Conservation (phyloP, 148 eudicot species). For the Arbutus unedo region DNA sequence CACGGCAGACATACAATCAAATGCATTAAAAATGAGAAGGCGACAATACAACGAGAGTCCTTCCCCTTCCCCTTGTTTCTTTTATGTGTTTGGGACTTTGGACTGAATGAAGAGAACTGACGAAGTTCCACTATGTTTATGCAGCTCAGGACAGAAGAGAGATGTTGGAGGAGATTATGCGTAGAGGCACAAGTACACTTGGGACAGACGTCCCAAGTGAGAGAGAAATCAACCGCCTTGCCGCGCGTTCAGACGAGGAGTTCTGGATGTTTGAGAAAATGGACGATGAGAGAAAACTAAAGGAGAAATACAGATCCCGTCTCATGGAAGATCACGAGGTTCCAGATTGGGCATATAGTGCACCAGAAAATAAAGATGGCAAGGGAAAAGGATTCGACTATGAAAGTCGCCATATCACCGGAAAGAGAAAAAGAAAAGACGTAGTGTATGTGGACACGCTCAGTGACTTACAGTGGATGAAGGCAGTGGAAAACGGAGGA, state of each 20-base stretch:
- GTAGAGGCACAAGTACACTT: constrained; percentile 87
- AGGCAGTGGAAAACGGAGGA: constrained; percentile 78
- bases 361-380: constrained; percentile 44
- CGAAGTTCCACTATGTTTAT: constrained; percentile 21
- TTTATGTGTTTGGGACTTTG: not conserved
- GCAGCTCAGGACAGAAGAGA: constrained; percentile 97
- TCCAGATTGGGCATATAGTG: constrained; percentile 86
- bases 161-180: constrained; percentile 96
- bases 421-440: constrained; percentile 86
- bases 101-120: constrained; percentile 2
- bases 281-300: constrained; percentile 87
- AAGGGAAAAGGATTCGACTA: constrained; percentile 76
- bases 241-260: constrained; percentile 95
- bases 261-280: constrained; percentile 94
- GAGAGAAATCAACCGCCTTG: constrained; percentile 91
- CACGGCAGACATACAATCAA: not conserved
- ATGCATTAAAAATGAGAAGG: not conserved
- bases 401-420: constrained; percentile 57
- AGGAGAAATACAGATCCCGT: constrained; percentile 75
- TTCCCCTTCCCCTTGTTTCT: not conserved
- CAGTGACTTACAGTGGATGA: constrained; percentile 66
- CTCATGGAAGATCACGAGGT: constrained; percentile 95
- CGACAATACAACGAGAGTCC: not conserved
- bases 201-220: constrained; percentile 94
- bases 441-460: constrained; percentile 76